Evolutionary conservation across 176 grass and related monocot species (phyloP).

Genomic region (Alopecurus myosuroides): DNA sequence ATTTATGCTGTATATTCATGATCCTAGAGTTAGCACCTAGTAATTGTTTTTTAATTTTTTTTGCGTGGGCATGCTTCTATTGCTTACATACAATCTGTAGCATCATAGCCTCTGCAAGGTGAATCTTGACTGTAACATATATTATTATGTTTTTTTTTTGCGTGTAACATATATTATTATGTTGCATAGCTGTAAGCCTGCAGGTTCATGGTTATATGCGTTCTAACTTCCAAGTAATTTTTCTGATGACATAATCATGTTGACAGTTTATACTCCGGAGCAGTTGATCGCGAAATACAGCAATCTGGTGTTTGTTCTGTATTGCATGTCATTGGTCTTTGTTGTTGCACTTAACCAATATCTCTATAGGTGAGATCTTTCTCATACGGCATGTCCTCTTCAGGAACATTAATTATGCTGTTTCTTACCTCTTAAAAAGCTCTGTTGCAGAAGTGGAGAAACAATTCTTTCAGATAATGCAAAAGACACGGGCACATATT

Average conservation of each 20-base stretch:
- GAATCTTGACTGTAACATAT: not conserved
- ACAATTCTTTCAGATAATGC: slow-evolving; percentile 54
- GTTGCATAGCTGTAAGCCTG: not conserved
- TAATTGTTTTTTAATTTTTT: not conserved
- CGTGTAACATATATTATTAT: slow-evolving; percentile 5
- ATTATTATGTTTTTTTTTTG: slow-evolving; percentile 10
- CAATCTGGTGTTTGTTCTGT: slow-evolving; percentile 94
- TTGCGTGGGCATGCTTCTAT: not conserved
- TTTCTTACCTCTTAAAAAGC: slow-evolving; percentile 29
- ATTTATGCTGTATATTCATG: slow-evolving; percentile 22
- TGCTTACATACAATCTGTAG: not conserved
- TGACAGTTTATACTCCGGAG: slow-evolving; percentile 91
- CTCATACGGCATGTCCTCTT: slow-evolving; percentile 13
- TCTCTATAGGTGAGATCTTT: slow-evolving; percentile 74
- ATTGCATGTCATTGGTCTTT: slow-evolving; percentile 81
- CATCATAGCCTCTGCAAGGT: not conserved
- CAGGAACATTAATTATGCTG: not conserved
- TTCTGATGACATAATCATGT: slow-evolving; percentile 27
- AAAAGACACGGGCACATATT: slow-evolving; percentile 53
- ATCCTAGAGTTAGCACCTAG: not conserved
- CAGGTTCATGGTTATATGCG: not conserved
- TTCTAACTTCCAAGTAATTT: slow-evolving; percentile 3
- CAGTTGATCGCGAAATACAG: slow-evolving; percentile 84
- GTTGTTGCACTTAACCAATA: slow-evolving; percentile 84
- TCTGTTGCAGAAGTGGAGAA: slow-evolving; percentile 66